Evolutionary conservation across 257 asterid genomes (phyloP), one percentile per base, ranked within the genome.

Genomic region (Vinca minor): DNA sequence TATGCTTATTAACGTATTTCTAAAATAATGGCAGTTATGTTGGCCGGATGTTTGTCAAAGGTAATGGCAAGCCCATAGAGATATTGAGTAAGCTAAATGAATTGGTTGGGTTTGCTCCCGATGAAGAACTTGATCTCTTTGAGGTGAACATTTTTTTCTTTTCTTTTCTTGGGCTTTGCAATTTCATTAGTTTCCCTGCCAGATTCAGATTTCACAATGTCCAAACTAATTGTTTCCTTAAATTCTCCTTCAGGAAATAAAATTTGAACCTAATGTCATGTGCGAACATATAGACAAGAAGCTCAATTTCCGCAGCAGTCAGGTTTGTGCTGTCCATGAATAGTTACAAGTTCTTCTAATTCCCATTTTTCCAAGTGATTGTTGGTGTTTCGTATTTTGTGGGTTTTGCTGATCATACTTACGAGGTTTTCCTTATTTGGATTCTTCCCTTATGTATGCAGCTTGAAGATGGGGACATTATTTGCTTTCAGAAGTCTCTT

Each of bases 401-500:
- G 17, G 5, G 1, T 58, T 53, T 52, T 62, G 5, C 23, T 62
- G 62, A 44, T 54, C 20, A 18, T 45, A 34, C 36, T 53, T 32
- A 41, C n/a, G 26, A 21, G 39, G 8, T 11, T 23, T 25, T 64
- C 69, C 69, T 62, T 17, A 65, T 61, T 67, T 56, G 35, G 25
- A 20, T 48, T 69, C 73, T 59, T 70, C 34, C 66, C 67, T 35
- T 59, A 35, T 42, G n/a, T n/a, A n/a, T 44, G 63, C 82, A 85
- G 96, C 85, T 88, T 50, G 91, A 88, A 81, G 91, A 88, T 66
- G 96, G 96, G 64, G 96, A 88, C 49, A 83, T 88, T 62, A 70
- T 88, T 73, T 88, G 87, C 81, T 80, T 88, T 67, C 96, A 85
- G 73, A 88, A 79, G 68, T 64, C 81, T 25, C 75, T 77, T 72